These are phyloP conservation scores for Quercus phellos DNA, from an alignment of 331 rosid genomes.

Conservation along the genomic window DNA sequence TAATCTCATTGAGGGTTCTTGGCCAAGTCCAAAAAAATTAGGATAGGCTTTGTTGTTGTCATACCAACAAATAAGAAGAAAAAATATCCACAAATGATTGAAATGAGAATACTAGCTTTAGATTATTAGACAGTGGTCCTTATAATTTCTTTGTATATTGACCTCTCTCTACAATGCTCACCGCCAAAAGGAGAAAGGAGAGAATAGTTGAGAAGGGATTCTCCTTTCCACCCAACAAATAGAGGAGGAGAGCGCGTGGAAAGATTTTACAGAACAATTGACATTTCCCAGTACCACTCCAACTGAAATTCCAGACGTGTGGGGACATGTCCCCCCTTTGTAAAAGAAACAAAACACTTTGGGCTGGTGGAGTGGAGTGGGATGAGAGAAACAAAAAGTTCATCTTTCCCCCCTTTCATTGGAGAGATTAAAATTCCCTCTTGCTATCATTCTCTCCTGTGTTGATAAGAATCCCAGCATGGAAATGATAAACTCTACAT, in stretches of 20 bases:
- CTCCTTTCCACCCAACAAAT: conserved; percentile 19
- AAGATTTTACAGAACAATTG: background rate
- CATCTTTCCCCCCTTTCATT: conserved; percentile 14
- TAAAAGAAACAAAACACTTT: conserved; percentile 32
- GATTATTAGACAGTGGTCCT: conserved; percentile 8
- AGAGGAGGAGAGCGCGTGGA: conserved; percentile 1
- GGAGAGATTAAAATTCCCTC: conserved; percentile 28
- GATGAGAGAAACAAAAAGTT: conserved; percentile 23
- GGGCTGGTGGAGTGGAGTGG: conserved; percentile 10
- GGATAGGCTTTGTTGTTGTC: no score
- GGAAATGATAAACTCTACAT: conserved; percentile 22
- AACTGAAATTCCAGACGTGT: conserved; percentile 29
- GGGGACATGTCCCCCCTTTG: conserved; percentile 32
- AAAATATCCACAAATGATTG: background rate
- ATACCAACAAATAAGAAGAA: no score
- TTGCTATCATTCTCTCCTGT: conserved; percentile 16
- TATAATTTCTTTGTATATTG: conserved; percentile 2
- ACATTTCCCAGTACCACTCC: conserved; percentile 1
- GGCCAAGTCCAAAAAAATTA: no score
- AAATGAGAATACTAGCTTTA: conserved; percentile 16
- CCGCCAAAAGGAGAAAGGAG: background rate
- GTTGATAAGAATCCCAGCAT: conserved; percentile 39
- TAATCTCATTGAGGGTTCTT: no score
- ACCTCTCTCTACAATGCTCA: conserved; percentile 12
- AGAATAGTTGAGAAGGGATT: conserved; percentile 7